Percentiles rank a stretch among this genome's conserved stretches.
These are phyloP conservation scores for Amanita rimosa DNA, from an alignment of 768 basidiomycete genomes.

Conservation along the genomic window DNA sequence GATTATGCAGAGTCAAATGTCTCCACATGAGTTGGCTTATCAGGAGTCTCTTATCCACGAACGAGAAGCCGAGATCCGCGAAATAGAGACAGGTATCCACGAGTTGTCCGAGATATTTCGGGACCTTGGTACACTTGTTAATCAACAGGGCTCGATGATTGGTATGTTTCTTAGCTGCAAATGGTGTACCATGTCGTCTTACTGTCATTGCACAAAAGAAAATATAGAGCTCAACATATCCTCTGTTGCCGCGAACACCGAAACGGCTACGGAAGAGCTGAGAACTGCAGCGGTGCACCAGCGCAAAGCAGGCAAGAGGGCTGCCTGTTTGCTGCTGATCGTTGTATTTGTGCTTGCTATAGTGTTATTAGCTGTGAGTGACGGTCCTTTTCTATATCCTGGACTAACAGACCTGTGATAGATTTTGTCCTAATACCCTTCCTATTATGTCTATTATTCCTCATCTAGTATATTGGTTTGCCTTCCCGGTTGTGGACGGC, in stretches of 20 bases:
- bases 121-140: conserved; percentile 88
- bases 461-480: too few relatives aligned
- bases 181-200: neutral
- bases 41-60: conserved; percentile 94
- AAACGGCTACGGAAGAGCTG: conserved; percentile 77
- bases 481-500: too few relatives aligned
- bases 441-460: neutral
- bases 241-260: conserved; percentile 73
- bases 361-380: conserved; percentile 84
- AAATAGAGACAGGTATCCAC: conserved; percentile 95
- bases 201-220: conserved; percentile 33
- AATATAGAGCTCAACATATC: conserved; percentile 93
- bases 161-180: conserved; percentile 38
- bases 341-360: conserved; percentile 78
- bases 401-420: neutral
- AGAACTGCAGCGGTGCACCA: conserved; percentile 88
- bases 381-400: neutral
- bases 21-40: conserved; percentile 86
- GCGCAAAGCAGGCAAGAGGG: conserved; percentile 83
- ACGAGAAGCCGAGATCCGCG: conserved; percentile 87
- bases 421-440: conserved; percentile 12
- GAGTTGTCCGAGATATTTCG: conserved; percentile 95
- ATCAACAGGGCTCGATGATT: conserved; percentile 90
- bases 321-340: conserved; percentile 83
- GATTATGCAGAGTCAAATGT: conserved; percentile 60